Base-by-base conservation (phyloP, 78 protist species). In the Dictyostelium brefeldianum region DNA sequence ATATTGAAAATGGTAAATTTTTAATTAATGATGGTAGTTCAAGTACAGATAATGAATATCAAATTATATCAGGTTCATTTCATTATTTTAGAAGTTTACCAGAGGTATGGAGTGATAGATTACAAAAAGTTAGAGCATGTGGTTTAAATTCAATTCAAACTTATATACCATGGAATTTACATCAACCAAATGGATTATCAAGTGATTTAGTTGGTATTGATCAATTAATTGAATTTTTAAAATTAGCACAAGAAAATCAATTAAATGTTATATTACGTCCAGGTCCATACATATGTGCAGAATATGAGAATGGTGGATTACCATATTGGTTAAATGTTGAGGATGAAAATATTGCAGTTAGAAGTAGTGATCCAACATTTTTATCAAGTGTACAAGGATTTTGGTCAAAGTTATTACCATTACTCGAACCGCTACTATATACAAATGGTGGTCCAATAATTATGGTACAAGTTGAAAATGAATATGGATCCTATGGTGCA, bases 401-500 rank as follows among this genome's bases (percentile, higher is more conserved):
- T 41, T 79, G 81, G 59, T 53, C 31, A 20, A 48, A 43, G 12
- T 31, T 95, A 43, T 36, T 84, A 27, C 85, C 95, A 47, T 29
- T 54, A n/a, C 17, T 91, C 0, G 41, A 47, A 20, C n/a, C 31
- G 8, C 57, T 59, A 46, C 74, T 90, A n/a, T 92, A 80, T 51
- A 11, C 75, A 0, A 90, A 91, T 8, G 96, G 96, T 22, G 97
- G 97, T 14, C 95, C 96, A 5, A 67, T 96, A 7, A 77, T 96
- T n/a, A 78, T 92, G 84, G 80, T 79, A 17, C 97, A 96, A 64
- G 81, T 96, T 0, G 97, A 96, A 22, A 96, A 96, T 67, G 97
- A 96, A 43, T 96, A 67, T 41, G 97, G 94, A 65, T 31, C 62
- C 22, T 96, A 89, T 53, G 96, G 97, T 1, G 67, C 87, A 20